These are phyloP conservation scores for Globisporangium megalacanthum DNA, from an alignment of 352 stramenopile genomes.

Conservation along the genomic window DNA sequence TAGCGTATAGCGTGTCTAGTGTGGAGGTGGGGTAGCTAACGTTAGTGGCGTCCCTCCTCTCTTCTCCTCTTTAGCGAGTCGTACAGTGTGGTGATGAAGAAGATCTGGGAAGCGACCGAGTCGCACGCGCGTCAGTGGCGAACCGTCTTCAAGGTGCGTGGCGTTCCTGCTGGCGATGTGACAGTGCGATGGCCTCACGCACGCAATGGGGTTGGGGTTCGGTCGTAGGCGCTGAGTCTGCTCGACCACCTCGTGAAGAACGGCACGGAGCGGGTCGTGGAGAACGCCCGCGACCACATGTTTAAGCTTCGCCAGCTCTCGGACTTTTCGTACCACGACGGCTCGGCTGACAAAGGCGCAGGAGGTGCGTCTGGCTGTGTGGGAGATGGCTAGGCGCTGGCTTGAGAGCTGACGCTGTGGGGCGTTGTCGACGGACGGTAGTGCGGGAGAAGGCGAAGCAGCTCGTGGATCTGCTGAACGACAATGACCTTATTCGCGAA, in stretches of 20 bases:
- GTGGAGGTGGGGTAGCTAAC: not conserved
- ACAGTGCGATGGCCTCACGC: not conserved
- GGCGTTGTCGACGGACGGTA: conserved; percentile 12
- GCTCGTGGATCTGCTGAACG: conserved; percentile 82
- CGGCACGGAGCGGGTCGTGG: conserved; percentile 95
- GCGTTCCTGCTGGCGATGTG: not conserved
- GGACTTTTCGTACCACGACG: conserved; percentile 88
- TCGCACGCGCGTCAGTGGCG: conserved; percentile 91
- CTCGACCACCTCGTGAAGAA: conserved; percentile 99
- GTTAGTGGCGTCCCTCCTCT: conserved; percentile 1
- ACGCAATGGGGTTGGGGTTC: not conserved
- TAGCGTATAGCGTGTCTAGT: not conserved
- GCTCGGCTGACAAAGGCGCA: conserved; percentile 77
- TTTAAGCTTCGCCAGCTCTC: conserved; percentile 86
- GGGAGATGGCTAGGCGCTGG: no score
- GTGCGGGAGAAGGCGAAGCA: conserved; percentile 89
- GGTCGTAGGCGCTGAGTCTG: conserved; percentile 75
- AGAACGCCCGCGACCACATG: conserved; percentile 95
- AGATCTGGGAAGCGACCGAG: conserved; percentile 95
- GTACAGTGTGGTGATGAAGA: conserved; percentile 86
- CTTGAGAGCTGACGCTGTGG: not conserved
- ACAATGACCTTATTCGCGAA: conserved; percentile 85
- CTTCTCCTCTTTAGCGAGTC: conserved; percentile 52
- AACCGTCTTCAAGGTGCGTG: conserved; percentile 94
- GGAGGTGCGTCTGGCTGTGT: conserved; percentile 33